Base-by-base conservation (phyloP, 306 rosid species). In the Leucaena leucocephala region DNA sequence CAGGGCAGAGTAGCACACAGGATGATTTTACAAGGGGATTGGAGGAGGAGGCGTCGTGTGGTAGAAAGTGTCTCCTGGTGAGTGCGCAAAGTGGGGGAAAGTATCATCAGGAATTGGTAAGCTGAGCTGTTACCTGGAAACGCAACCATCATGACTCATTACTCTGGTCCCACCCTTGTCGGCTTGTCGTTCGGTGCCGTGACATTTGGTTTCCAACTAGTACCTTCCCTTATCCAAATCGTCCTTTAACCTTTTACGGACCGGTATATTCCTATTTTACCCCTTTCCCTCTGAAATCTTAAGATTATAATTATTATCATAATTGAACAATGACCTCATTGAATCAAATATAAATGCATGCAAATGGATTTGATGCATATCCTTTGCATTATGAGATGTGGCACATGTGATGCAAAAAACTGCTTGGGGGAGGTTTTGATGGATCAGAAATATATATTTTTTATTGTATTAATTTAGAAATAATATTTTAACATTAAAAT, bases 91-190 rank as follows among this genome's bases (percentile, higher is more conserved):
- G 72, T 48, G 17, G 17, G 11, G 50, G 4, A 15, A 9, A 2
- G 17, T 10, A 9, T 59, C 17, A 27, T 59, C 17, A 27, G 5
- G 15, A 12, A 59, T 11, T 27, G 10, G 38, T 9, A 11, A 11
- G 38, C 39, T 59, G 65, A 22, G 65, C 36, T 54, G 33, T 54
- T 19, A 2, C 34, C 7, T 4, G 87, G 82, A 0, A 76, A 82
- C 76, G 16, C 13, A 8, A n/a, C 42, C 4, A 34, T 74, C 16
- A 5, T 14, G 62, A 71, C 63, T 79, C 76, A 3, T 7, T 49
- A 49, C 48, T 68, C 19, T 8, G 91, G 91, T 17, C 92, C 88
- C 84, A 12, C 80, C 68, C 59, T 62, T 89, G 97, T 88, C 94
- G 86, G 85, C 33, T 86, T 91, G 94, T 89, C 91, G 80, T 88